Conservation (phyloP, 805 yeast species). For the Hanseniaspora vineae region DNA sequence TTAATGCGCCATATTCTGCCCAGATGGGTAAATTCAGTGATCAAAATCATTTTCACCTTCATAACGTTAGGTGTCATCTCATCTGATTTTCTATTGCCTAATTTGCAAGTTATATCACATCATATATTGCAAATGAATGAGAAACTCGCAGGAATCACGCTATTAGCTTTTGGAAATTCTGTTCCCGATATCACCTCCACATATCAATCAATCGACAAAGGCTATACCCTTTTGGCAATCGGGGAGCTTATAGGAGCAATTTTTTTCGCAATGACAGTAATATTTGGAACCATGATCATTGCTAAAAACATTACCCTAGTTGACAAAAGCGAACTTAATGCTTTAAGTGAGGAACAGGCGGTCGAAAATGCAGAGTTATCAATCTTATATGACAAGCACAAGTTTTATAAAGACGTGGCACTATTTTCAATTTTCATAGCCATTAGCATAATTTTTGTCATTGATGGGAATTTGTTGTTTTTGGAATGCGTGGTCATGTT, state of each 20-base stretch:
- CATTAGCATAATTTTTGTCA: constrained; percentile 37
- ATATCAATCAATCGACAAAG: constrained; percentile 62
- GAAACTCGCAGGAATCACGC: constrained; percentile 71
- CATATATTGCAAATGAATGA: constrained; percentile 49
- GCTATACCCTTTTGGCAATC: constrained; percentile 66
- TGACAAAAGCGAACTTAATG: background rate
- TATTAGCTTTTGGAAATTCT: constrained; percentile 86
- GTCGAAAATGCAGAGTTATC: background rate
- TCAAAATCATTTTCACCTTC: constrained; percentile 27
- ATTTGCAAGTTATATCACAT: constrained; percentile 51
- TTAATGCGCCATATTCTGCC: background rate
- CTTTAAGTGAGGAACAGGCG: background rate
- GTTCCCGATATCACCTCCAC: constrained; percentile 83
- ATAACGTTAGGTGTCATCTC: constrained; percentile 65
- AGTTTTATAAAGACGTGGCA: constrained; percentile 47
- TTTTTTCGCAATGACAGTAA: constrained; percentile 64
- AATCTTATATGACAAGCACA: constrained; percentile 7
- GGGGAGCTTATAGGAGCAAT: constrained; percentile 92
- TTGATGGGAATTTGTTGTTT: constrained; percentile 41
- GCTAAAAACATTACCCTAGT: background rate
- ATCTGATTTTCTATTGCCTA: constrained; percentile 72
- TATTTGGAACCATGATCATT: constrained; percentile 59
- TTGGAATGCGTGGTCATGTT: constrained; percentile 49
- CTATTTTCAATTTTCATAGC: constrained; percentile 42
- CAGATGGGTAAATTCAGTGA: background rate